Conservation (phyloP, 2,329 filamentous ascomycete species). For the Alternaria longipes region DNA sequence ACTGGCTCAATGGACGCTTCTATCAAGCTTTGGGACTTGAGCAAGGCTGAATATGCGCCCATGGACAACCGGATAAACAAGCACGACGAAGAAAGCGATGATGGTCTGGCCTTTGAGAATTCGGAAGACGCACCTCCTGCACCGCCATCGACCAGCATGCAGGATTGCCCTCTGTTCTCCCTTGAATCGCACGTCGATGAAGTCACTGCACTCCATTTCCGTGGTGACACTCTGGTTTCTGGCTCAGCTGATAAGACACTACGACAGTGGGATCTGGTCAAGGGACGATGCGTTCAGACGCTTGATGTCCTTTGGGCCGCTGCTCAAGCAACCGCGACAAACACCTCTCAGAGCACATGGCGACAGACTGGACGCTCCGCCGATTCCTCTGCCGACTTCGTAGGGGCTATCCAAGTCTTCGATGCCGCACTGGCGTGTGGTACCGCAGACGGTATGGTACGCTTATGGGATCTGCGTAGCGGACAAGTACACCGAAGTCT, state of each 20-base stretch:
- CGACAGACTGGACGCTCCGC: conserved; percentile 73
- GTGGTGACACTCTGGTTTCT: conserved; percentile 87
- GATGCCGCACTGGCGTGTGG: conserved; percentile 95
- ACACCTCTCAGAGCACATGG: conserved; percentile 71
- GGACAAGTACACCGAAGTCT: conserved; percentile 97
- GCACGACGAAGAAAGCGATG: conserved; percentile 54
- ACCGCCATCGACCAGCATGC: conserved; percentile 76
- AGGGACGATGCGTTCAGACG: conserved; percentile 96
- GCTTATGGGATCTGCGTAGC: conserved; percentile 94
- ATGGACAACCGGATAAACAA: conserved; percentile 64
- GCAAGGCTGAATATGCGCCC: conserved; percentile 83
- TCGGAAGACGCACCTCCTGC: conserved; percentile 76
- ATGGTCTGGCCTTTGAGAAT: conserved; percentile 76
- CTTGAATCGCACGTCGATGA: conserved; percentile 92
- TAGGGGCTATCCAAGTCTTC: conserved; percentile 93
- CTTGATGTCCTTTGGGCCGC: conserved; percentile 98
- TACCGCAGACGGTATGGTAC: conserved; percentile 96
- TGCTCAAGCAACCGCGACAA: conserved; percentile 77
- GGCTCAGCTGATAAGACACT: conserved; percentile 97
- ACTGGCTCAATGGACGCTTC: conserved; percentile 96
- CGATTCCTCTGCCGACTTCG: conserved; percentile 82
- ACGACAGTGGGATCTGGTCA: conserved; percentile 96
- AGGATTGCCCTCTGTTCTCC: conserved; percentile 87
- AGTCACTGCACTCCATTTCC: conserved; percentile 92
- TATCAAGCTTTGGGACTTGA: conserved; percentile 94